phyloP scores from a whole-genome alignment of 2,329 filamentous ascomycete species.

The Paecilomyces dactylethromorphus region DNA sequence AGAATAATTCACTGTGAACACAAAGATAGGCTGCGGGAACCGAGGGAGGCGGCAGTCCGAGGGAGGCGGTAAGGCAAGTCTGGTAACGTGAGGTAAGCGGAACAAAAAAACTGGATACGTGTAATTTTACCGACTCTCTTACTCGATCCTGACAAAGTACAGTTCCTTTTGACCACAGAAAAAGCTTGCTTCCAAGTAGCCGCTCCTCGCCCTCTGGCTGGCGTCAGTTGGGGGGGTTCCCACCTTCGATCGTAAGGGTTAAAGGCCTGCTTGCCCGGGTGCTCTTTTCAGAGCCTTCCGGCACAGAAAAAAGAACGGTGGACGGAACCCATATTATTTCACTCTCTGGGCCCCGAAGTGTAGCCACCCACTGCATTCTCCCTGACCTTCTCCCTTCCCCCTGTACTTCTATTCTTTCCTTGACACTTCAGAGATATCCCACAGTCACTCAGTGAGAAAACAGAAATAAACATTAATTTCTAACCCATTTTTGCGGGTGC shows the following conservation, averaged over 20 bases:
- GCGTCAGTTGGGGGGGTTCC: not conserved
- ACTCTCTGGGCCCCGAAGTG: not conserved
- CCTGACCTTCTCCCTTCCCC: slow-evolving; percentile 4
- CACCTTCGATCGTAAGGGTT: not conserved
- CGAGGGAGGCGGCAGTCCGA: not conserved
- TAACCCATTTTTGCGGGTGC: not conserved
- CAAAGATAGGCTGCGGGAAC: too few species aligned
- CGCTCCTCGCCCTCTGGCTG: not conserved
- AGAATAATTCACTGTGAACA: too few species aligned
- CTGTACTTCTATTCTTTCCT: slow-evolving; percentile 2
- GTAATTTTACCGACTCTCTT: not conserved
- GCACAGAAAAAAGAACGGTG: not conserved
- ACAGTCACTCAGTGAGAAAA: too few species aligned
- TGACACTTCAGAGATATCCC: not conserved
- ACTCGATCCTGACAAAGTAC: not conserved
- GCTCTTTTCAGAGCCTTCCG: not conserved
- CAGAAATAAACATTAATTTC: not conserved
- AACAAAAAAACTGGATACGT: not conserved
- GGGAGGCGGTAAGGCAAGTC: not conserved
- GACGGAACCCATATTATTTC: not conserved
- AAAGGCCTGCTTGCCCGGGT: not conserved
- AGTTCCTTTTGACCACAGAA: not conserved
- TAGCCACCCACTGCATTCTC: not conserved
- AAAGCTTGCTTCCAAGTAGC: not conserved
- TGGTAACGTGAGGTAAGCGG: not conserved